Percentiles rank a stretch among this genome's conserved stretches.
Evolutionary conservation across 176 grass and related monocot species (phyloP).

Genomic region (Guadua angustifolia): DNA sequence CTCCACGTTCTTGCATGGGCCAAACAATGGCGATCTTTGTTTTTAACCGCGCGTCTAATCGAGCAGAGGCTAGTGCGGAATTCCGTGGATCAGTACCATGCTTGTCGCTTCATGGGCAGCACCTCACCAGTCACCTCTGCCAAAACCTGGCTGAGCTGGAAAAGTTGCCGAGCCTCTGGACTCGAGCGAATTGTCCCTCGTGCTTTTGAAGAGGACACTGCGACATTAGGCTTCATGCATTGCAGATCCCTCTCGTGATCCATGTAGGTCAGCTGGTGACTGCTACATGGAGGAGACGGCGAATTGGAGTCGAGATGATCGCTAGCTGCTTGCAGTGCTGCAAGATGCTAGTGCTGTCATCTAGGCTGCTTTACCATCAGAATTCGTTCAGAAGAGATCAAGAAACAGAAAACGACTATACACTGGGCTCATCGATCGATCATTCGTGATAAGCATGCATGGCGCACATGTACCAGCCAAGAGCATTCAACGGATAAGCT

Average conservation of each 20-base stretch:
- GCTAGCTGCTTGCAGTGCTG: not conserved
- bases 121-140: not conserved
- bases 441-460: conserved; percentile 5
- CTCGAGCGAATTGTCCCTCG: not conserved
- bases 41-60: not conserved
- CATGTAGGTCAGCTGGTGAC: conserved; percentile 1
- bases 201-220: not conserved
- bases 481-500: conserved; percentile 25
- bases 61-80: not conserved
- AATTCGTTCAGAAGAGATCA: conserved; percentile 1
- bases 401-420: not conserved
- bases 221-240: not conserved
- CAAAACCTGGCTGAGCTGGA: not conserved
- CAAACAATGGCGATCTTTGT: not conserved
- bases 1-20: not conserved
- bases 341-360: not conserved
- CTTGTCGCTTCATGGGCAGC: conserved; percentile 32
- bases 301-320: not conserved
- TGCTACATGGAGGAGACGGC: not conserved
- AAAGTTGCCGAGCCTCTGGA: conserved; percentile 15
- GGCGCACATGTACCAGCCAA: conserved; percentile 5
- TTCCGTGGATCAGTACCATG: conserved; percentile 5
- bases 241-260: conserved; percentile 35
- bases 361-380: not conserved
- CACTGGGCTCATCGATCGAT: not conserved